Conservation (phyloP, 768 basidiomycete genomes). For the Trametes gibbosa region DNA sequence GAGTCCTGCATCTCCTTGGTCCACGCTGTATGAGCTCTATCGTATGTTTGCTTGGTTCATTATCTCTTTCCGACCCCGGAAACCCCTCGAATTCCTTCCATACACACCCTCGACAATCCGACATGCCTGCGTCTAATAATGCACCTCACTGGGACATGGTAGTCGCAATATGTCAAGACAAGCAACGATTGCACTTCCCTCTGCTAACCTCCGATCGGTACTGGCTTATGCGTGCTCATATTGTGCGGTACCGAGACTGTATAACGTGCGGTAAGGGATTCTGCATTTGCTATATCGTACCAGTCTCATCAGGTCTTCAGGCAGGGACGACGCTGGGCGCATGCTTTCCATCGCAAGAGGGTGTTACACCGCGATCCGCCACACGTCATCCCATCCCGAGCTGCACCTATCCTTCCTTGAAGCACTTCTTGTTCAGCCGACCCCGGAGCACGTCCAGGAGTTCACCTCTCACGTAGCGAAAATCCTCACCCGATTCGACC, state of each 20-base stretch:
- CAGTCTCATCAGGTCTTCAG: background rate
- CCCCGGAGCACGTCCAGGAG: conserved; percentile 21
- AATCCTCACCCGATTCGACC: background rate
- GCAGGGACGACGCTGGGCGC: background rate
- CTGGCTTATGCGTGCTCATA: conserved; percentile 56
- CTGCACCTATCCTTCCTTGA: conserved; percentile 49
- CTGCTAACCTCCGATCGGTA: conserved; percentile 48
- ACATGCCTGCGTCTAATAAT: conserved; percentile 21
- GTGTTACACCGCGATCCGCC: conserved; percentile 42
- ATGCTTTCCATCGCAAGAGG: conserved; percentile 29
- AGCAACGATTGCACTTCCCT: conserved; percentile 33
- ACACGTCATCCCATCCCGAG: conserved; percentile 37
- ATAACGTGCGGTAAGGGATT: background rate
- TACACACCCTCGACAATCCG: conserved; percentile 31
- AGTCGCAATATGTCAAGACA: conserved; percentile 43
- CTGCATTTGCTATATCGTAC: background rate
- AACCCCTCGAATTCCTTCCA: conserved; percentile 27
- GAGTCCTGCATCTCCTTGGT: conserved; percentile 35
- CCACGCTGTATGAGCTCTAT: conserved; percentile 39
- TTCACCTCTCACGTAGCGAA: background rate
- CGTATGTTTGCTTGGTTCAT: conserved; percentile 48
- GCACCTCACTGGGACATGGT: conserved; percentile 51
- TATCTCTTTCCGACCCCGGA: conserved; percentile 37
- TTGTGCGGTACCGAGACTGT: conserved; percentile 25
- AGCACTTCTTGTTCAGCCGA: conserved; percentile 34